These are phyloP conservation scores for Blastobotrys apis DNA, from an alignment of 1,139 yeast genomes.

Conservation along the genomic window DNA sequence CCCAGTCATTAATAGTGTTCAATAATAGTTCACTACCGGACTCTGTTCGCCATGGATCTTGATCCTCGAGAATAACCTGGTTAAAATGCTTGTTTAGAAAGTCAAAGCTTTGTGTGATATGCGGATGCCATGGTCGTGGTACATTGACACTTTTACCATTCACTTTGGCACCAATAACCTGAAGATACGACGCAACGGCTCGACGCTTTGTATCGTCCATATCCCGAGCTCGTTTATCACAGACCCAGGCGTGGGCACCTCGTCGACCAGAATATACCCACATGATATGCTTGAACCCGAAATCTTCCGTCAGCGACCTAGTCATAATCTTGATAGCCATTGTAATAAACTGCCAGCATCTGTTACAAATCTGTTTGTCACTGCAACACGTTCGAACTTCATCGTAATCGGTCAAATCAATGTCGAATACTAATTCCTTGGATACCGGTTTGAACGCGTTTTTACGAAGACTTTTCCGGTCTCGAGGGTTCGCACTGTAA, in stretches of 20 bases:
- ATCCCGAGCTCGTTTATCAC: slow-evolving; percentile 74
- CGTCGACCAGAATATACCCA: slow-evolving; percentile 99
- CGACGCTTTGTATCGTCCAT: slow-evolving; percentile 71
- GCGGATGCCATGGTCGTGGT: slow-evolving; percentile 87
- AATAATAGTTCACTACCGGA: slow-evolving; percentile 54
- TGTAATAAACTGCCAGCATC: slow-evolving; percentile 94
- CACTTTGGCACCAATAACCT: slow-evolving; percentile 58
- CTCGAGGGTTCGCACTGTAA: slow-evolving; percentile 79
- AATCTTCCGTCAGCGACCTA: slow-evolving; percentile 70
- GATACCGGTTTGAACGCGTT: slow-evolving; percentile 72
- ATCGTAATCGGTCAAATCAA: slow-evolving; percentile 96
- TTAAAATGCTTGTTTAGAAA: slow-evolving; percentile 61
- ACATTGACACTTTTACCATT: slow-evolving; percentile 47
- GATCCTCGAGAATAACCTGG: slow-evolving; percentile 66
- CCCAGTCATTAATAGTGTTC: slow-evolving; percentile 56
- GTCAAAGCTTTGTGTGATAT: slow-evolving; percentile 59
- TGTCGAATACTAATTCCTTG: slow-evolving; percentile 92
- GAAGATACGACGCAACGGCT: slow-evolving; percentile 78
- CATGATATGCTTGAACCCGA: slow-evolving; percentile 78
- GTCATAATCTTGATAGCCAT: slow-evolving; percentile 78
- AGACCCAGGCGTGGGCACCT: slow-evolving; percentile 99
- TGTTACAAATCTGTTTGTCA: slow-evolving; percentile 76
- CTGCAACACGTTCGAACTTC: slow-evolving; percentile 89
- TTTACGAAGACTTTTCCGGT: slow-evolving; percentile 75
- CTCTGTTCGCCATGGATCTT: slow-evolving; percentile 72